Evolutionary conservation across 257 asterid species (phyloP), one percentile per base, ranked within the genome.

Genomic region (Penstemon eatonii): DNA sequence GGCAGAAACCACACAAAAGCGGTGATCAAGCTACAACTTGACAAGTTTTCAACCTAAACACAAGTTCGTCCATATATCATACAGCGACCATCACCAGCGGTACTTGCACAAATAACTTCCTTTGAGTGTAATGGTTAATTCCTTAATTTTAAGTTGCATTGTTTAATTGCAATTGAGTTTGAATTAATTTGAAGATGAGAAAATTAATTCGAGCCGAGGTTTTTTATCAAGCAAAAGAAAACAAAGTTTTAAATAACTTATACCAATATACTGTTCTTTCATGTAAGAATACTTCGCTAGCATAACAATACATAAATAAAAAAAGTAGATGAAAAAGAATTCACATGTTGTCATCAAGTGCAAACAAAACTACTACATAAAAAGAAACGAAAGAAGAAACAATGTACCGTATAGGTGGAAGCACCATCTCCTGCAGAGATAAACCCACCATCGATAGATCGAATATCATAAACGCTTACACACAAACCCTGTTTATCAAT

Each of bases 351-450:
- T n/a, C 37, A 50, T 19, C 49, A 36, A 7, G 25, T 8, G 9
- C 18, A 15, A 47, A 4, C 25, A 0, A 42, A 18, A 10, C 46
- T n/a, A 44, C 15, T 4, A 8, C 5, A 50, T 53, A 12, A 25
- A 5, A n/a, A n/a, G 13, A 6, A 10, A 9, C 4, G 3, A 10
- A 2, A 73, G 49, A 42, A 53, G 4, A 3, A 18, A 60, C 19
- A 33, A 60, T 37, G 58, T 85, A 90, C 99, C 91, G 87, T 93
- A 72, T 90, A 88, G 10, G 92, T 90, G 47, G 97, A 83, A 75
- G 95, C 96, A 55, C 99, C 99, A 10, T 88, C 92, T 59, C 90
- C 79, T 2, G 99, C 81, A 75, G 70, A 76, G 44, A 93, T 74
- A 63, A 88, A 87, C 5, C 99, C 99, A 47, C 96, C 99, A 7